Conservation (phyloP, 768 basidiomycete genomes). For the Mycena chlorophos region DNA sequence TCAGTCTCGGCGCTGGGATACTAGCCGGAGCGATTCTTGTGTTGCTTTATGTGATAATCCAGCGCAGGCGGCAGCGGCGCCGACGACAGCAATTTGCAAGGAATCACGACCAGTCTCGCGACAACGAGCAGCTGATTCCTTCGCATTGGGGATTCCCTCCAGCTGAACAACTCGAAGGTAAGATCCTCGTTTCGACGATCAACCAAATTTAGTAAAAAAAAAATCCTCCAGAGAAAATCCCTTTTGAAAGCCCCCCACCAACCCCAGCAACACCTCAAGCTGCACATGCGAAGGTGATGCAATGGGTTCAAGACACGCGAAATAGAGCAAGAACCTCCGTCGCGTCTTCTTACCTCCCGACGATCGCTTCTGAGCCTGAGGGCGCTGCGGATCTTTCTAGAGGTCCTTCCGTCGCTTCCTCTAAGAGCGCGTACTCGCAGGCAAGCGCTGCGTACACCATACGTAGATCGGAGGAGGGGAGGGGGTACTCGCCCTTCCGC, state of each 20-base stretch:
- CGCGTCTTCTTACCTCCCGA: not conserved
- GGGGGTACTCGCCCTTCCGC: not conserved
- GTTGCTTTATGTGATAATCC: not conserved
- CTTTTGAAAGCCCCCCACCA: not conserved
- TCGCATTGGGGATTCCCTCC: no score
- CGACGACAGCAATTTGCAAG: not conserved
- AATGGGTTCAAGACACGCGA: not conserved
- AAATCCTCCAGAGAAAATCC: not conserved
- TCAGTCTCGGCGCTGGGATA: not conserved
- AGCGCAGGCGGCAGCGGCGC: not conserved
- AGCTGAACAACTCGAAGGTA: no score
- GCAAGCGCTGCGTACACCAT: not conserved
- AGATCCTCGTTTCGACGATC: not conserved
- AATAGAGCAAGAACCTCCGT: not conserved
- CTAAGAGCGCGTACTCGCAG: not conserved
- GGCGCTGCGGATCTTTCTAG: not conserved
- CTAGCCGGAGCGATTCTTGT: not conserved
- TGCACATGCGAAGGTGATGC: not conserved
- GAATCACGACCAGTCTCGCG: not conserved
- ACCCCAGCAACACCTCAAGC: not conserved
- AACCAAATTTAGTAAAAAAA: not conserved
- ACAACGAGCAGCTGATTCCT: not conserved
- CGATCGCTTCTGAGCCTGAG: not conserved
- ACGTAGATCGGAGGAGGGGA: not conserved
- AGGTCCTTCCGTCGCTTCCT: not conserved